Evolutionary conservation across 495 filamentous ascomycete species (phyloP).

Genomic region (Penicillium crystallinum): DNA sequence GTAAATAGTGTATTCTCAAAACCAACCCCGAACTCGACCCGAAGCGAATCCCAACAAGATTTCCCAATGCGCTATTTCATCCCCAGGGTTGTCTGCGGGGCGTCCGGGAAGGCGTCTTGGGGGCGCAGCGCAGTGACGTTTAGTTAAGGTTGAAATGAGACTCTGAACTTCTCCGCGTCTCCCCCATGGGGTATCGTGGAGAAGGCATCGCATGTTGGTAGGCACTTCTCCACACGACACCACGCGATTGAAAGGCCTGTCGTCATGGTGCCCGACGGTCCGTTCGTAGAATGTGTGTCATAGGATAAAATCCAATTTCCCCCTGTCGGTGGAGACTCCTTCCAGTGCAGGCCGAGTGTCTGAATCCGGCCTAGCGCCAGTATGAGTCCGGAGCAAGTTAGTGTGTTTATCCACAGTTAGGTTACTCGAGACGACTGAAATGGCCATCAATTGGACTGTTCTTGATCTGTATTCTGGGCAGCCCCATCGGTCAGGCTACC

Average conservation of each 20-base stretch:
- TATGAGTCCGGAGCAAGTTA: background rate
- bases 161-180: background rate
- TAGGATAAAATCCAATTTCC: background rate
- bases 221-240: background rate
- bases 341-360: background rate
- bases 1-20: no score
- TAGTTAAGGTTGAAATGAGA: background rate
- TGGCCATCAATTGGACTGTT: background rate
- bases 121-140: background rate
- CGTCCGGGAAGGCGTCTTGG: background rate
- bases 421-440: background rate
- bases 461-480: background rate
- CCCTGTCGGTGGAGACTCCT: background rate
- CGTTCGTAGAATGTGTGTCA: no score
- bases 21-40: no score
- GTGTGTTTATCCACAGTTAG: background rate
- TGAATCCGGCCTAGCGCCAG: background rate
- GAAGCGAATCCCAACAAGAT: background rate
- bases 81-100: background rate
- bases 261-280: background rate
- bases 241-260: background rate
- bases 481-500: background rate
- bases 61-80: background rate
- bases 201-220: background rate
- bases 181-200: background rate